Percentiles rank a stretch among this genome's conserved stretches.
Evolutionary conservation across 495 filamentous ascomycete species (phyloP).

Genomic region (Sporormia fimetaria): DNA sequence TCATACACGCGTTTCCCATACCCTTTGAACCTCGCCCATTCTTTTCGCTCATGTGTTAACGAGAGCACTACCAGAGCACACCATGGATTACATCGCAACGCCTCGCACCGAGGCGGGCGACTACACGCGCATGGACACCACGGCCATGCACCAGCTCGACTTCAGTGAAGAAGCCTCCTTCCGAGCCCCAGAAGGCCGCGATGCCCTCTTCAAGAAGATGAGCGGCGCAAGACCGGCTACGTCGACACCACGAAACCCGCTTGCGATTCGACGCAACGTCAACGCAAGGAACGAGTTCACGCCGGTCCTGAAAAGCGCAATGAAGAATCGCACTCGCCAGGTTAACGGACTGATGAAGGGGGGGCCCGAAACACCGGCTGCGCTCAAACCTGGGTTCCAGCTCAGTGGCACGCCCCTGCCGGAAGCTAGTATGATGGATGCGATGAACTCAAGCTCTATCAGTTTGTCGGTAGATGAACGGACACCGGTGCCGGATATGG

Average conservation of each 20-base stretch:
- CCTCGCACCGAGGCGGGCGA: conserved; percentile 69
- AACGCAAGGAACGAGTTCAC: conserved; percentile 74
- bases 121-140: conserved; percentile 62
- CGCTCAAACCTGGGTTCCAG: conserved; percentile 47
- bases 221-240: conserved; percentile 9
- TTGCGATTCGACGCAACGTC: conserved; percentile 55
- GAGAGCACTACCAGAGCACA: conserved; percentile 20
- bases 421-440: conserved; percentile 50
- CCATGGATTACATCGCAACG: conserved; percentile 48
- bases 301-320: conserved; percentile 80
- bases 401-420: conserved; percentile 36
- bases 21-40: neutral
- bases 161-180: conserved; percentile 76
- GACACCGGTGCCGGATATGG: conserved; percentile 58
- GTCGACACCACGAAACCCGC: conserved; percentile 58
- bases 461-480: conserved; percentile 29
- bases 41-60: conserved; percentile 3
- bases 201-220: conserved; percentile 19
- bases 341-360: conserved; percentile 35
- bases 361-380: conserved; percentile 59
- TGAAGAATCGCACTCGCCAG: conserved; percentile 57
- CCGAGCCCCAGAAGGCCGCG: conserved; percentile 51
- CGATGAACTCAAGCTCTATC: conserved; percentile 29
- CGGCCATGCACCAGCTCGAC: conserved; percentile 60
- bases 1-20: conserved; percentile 12